Percentiles rank a stretch among this genome's conserved stretches.
Conservation (phyloP, 2,329 filamentous ascomycete genomes). For the Rhynchosporium graminicola region DNA sequence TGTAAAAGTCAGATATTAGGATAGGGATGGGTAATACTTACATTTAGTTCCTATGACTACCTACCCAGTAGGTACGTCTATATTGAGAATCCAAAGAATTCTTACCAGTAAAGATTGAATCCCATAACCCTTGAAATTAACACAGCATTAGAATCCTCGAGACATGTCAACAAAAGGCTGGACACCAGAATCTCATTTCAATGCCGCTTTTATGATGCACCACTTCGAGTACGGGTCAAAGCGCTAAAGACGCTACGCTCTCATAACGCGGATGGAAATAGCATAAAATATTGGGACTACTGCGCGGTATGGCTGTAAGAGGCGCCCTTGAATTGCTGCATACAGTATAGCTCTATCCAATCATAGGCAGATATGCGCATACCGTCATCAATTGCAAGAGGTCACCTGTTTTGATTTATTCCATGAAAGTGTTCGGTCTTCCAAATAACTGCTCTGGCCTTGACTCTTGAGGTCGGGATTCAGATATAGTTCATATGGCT, state of each 20-base stretch:
- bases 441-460: too few relatives aligned
- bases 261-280: constrained; percentile 5
- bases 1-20: too few relatives aligned
- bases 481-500: constrained; percentile 14
- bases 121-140: too few relatives aligned
- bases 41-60: too few relatives aligned
- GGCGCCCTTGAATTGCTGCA: neutral
- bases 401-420: too few relatives aligned
- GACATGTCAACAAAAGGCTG: too few relatives aligned
- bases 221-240: constrained; percentile 3
- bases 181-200: neutral
- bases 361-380: neutral
- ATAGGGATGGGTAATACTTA: too few relatives aligned
- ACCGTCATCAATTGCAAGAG: neutral
- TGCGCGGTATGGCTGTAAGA: constrained; percentile 10
- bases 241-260: constrained; percentile 4
- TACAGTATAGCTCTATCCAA: neutral
- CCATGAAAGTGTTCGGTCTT: too few relatives aligned
- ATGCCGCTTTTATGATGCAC: neutral
- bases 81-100: too few relatives aligned
- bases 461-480: neutral
- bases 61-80: too few relatives aligned
- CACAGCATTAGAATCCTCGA: too few relatives aligned
- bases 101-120: too few relatives aligned
- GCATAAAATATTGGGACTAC: constrained; percentile 13